Evolutionary conservation across 2,329 filamentous ascomycete species (phyloP), one percentile per base, ranked within the genome.

Genomic region (Hypoxylon sp.): DNA sequence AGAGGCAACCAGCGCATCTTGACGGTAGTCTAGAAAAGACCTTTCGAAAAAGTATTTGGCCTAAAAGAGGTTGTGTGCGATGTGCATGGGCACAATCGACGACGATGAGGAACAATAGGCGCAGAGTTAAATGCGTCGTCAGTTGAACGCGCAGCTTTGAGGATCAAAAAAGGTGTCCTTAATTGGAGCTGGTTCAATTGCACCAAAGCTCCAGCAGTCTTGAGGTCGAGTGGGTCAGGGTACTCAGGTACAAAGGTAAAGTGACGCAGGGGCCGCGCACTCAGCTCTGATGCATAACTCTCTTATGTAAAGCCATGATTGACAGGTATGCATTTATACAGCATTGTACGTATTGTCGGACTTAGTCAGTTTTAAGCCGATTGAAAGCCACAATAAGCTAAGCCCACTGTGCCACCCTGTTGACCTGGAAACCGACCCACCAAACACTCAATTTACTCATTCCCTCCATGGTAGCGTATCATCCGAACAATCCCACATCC

Each of bases 1-100:
- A 84, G 71, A 62, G 81, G 77, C 50, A 89, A 74, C 66, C 88
- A 76, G 74, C 83, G 87, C 89, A 93, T 93, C 62, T 73, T 85
- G 72, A 60, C 61, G 47, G 43, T 47, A 27, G 32, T 46, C 40
- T 19, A 7, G n/a, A 38, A 26, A 48, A 40, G 36, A 38, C 47
- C 32, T 56, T 40, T 43, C 53, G n/a, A 37, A 44, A 53, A 19
- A 48, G 29, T 36, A 25, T 30, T 41, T 26, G 41, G 47, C 31
- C 25, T 49, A 27, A 25, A 46, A 32, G 25, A 19, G 19, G 35
- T 13, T 32, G 9, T 25, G 21, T 21, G 25, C 4, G 20, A 20
- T 42, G 47, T 50, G 51, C 44, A 43, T 26, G 15, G 31, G 32
- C 36, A 44, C 48, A 56, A 15, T 46, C 32, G 32, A 46, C 53